phyloP scores from a whole-genome alignment of 1,284 basidiomycete genomes.

The Gastroboletus turbinatus region DNA sequence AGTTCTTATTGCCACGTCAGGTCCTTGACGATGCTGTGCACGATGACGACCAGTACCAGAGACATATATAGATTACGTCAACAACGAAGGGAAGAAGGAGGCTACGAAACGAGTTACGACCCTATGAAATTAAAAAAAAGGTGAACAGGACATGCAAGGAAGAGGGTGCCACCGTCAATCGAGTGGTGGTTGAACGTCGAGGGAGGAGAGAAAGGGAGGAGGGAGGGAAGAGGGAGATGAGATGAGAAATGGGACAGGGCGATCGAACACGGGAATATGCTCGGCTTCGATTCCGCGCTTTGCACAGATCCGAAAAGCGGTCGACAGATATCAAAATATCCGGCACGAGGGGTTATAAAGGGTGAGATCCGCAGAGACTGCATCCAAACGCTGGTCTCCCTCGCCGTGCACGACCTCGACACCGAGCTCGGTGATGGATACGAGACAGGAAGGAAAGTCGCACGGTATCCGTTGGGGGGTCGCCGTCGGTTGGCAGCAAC shows the following conservation, averaged over 20 bases:
- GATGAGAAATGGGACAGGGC: constrained; percentile 13
- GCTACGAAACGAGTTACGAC: neutral
- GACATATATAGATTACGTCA: neutral
- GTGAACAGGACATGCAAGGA: no score
- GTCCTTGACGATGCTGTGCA: neutral
- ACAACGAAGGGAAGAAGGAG: neutral
- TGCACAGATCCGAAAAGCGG: constrained; percentile 22
- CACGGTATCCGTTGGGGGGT: constrained; percentile 21
- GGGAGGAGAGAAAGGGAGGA: neutral
- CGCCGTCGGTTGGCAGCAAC: constrained; percentile 16
- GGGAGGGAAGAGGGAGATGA: neutral
- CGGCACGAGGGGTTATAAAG: constrained; percentile 21
- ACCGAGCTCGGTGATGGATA: constrained; percentile 1
- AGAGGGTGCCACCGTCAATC: no score
- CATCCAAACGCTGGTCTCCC: neutral
- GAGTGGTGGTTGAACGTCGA: no score
- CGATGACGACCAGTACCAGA: neutral
- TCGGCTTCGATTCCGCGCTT: constrained; percentile 24
- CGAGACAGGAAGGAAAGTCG: constrained; percentile 27
- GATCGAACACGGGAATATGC: constrained; percentile 26
- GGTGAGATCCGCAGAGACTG: constrained; percentile 7
- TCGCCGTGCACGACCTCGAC: neutral
- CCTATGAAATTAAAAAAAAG: no score
- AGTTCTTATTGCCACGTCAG: neutral
- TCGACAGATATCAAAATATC: constrained; percentile 24